Percentiles rank a stretch among this genome's conserved stretches.
Evolutionary conservation across 805 yeast genomes (phyloP).

Genomic region (Sungouiella blattae): DNA sequence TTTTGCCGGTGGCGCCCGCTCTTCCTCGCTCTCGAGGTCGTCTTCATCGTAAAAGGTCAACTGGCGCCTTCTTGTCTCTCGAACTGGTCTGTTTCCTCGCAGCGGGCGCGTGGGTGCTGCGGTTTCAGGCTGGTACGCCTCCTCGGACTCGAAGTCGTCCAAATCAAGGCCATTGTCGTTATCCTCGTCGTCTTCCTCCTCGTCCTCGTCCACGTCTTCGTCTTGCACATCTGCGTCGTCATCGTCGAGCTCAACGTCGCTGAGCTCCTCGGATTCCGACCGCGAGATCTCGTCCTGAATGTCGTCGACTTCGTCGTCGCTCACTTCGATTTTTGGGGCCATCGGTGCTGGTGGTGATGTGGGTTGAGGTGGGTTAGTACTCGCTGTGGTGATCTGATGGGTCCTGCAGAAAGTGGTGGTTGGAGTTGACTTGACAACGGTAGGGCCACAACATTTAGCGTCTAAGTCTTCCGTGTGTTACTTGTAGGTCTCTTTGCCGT

Average conservation of each 20-base stretch:
- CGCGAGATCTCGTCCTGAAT: neutral
- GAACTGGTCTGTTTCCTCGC: constrained; percentile 3
- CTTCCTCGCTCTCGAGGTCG: constrained; percentile 27
- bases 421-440: no score
- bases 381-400: no score
- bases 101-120: neutral
- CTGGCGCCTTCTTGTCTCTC: constrained; percentile 36
- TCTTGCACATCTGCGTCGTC: constrained; percentile 6
- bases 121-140: constrained; percentile 18
- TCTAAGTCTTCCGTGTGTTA: no score
- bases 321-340: constrained; percentile 5
- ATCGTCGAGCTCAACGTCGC: constrained; percentile 11
- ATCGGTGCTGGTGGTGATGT: constrained; percentile 2
- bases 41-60: constrained; percentile 37
- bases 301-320: constrained; percentile 14
- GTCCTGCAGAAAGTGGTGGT: no score
- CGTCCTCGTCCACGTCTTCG: constrained; percentile 6
- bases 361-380: no score
- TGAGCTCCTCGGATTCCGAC: constrained; percentile 3
- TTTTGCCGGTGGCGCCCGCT: constrained; percentile 14
- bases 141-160: constrained; percentile 17
- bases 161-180: constrained; percentile 1
- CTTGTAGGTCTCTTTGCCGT: neutral
- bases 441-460: no score
- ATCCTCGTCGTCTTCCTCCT: constrained; percentile 8